Percentiles rank a stretch among this genome's conserved stretches.
These are phyloP conservation scores for Singerocomus inundabilis DNA, from an alignment of 1,284 basidiomycete genomes.

Conservation along the genomic window DNA sequence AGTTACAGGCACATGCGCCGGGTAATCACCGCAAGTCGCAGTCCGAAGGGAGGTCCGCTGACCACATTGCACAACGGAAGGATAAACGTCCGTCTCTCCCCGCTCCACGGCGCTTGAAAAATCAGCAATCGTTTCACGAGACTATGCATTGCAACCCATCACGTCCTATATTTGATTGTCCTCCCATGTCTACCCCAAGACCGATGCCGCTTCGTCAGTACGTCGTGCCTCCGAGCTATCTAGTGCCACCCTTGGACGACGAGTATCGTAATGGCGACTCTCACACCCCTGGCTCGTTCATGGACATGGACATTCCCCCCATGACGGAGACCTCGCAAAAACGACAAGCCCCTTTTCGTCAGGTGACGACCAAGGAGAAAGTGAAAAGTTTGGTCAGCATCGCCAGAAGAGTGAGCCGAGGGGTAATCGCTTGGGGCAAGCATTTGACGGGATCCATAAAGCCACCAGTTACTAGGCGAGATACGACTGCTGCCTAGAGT, in stretches of 20 bases:
- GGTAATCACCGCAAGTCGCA: conserved; percentile 26
- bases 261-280: neutral
- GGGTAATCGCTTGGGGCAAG: conserved; percentile 33
- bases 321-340: conserved; percentile 6
- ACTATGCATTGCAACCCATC: neutral
- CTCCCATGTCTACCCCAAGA: conserved; percentile 6
- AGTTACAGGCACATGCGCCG: conserved; percentile 30
- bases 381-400: conserved; percentile 20
- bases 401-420: conserved; percentile 29
- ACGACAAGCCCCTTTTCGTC: conserved; percentile 15
- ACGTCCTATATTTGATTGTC: conserved; percentile 2
- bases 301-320: conserved; percentile 34
- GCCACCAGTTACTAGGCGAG: neutral
- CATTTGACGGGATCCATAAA: conserved; percentile 22
- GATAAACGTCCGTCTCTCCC: conserved; percentile 25
- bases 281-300: conserved; percentile 27
- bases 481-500: neutral
- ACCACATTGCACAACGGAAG: neutral
- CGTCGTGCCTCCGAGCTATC: neutral
- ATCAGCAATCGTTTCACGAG: conserved; percentile 12
- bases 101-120: conserved; percentile 16
- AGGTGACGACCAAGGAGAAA: conserved; percentile 12
- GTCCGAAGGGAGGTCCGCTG: conserved; percentile 20
- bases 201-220: neutral
- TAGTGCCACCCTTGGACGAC: neutral